A percentile compares a stretch with the other conserved stretches of the same genome.
phyloP scores from a whole-genome alignment of 2,329 filamentous ascomycete genomes.

The Dactylellina leptospora region DNA sequence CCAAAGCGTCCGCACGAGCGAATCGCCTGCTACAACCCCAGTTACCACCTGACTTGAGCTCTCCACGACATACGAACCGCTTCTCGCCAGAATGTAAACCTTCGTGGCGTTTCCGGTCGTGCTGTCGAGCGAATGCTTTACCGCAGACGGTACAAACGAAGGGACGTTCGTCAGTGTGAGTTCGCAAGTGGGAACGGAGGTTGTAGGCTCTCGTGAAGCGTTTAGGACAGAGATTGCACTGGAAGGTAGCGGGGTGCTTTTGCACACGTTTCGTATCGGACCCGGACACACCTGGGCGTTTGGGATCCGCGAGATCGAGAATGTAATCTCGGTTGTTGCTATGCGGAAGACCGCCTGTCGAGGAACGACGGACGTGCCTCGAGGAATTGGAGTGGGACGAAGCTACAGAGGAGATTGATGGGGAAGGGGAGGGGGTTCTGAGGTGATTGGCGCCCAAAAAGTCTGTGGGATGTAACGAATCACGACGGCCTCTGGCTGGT shows the following conservation, averaged over 20 bases:
- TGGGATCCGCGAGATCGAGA: conserved; percentile 87
- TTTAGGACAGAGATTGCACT: conserved; percentile 92
- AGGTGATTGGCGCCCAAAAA: conserved; percentile 58
- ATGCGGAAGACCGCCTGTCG: conserved; percentile 64
- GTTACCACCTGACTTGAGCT: conserved; percentile 79
- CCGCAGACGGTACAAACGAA: conserved; percentile 97
- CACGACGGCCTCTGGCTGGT: conserved; percentile 29
- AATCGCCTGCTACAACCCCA: conserved; percentile 96
- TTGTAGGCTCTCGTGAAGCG: conserved; percentile 97
- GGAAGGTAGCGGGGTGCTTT: conserved; percentile 97
- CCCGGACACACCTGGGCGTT: conserved; percentile 68
- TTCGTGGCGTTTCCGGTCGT: conserved; percentile 96
- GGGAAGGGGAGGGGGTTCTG: conserved; percentile 63
- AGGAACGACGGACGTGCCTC: conserved; percentile 64
- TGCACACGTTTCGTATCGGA: conserved; percentile 79
- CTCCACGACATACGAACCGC: conserved; percentile 96
- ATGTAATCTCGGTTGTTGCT: conserved; percentile 78
- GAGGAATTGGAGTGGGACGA: conserved; percentile 54
- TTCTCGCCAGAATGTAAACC: conserved; percentile 96
- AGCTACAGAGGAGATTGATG: conserved; percentile 55
- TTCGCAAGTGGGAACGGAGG: conserved; percentile 89
- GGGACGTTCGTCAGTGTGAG: conserved; percentile 94
- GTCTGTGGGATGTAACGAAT: conserved; percentile 61
- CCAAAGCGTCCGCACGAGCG: conserved; percentile 91
- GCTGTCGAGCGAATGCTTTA: conserved; percentile 96